Evolutionary conservation across 148 eudicot genomes (phyloP).

Genomic region (Chenopodium album): DNA sequence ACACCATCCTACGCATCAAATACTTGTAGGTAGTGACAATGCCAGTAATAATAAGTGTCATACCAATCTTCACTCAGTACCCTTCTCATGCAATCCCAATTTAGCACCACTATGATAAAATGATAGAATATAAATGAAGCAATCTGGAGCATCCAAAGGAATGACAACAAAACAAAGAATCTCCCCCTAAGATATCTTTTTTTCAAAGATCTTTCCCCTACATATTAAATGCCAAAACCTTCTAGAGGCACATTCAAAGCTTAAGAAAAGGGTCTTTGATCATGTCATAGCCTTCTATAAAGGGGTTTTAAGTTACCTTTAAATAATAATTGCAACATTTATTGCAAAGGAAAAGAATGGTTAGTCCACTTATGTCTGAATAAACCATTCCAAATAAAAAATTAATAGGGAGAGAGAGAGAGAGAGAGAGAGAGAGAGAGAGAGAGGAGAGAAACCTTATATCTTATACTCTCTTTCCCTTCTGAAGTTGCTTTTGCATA

Average conservation of each 20-base stretch:
- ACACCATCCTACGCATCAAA: not conserved
- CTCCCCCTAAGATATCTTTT: not conserved
- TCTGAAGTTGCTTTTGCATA: constrained; percentile 30
- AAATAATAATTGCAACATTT: not conserved
- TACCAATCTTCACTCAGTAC: not conserved
- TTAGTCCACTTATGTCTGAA: not conserved
- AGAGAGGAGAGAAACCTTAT: constrained; percentile 43
- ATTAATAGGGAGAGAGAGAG: not conserved
- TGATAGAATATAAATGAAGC: not conserved
- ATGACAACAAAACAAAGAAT: too few species aligned
- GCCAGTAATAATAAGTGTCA: not conserved
- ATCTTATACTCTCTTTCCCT: constrained; percentile 28
- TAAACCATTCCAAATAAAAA: not conserved
- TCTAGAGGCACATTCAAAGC: constrained; percentile 1
- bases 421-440: not conserved
- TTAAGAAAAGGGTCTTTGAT: not conserved
- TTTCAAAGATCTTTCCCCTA: not conserved
- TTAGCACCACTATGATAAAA: not conserved
- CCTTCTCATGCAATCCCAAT: not conserved
- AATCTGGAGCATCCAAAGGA: not conserved
- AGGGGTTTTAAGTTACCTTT: not conserved
- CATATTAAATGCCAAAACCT: not conserved
- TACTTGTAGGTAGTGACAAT: not conserved
- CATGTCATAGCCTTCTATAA: not conserved
- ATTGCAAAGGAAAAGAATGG: not conserved